Base-by-base conservation (phyloP, 164 flowering plant species). In the Pachysandra terminalis region DNA sequence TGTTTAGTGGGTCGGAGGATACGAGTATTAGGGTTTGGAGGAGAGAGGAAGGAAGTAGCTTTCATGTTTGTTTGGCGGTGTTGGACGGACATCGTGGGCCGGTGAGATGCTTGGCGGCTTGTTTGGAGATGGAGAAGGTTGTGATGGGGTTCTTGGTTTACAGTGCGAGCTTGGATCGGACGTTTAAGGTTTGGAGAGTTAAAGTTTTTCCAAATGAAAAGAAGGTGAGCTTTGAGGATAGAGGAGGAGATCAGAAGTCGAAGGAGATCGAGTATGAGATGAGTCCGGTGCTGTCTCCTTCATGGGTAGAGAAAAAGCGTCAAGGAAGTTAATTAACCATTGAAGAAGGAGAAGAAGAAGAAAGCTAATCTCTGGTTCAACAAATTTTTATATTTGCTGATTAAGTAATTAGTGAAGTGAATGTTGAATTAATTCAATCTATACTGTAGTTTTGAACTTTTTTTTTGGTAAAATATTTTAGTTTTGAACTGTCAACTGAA, bases 271-370 rank as follows among this genome's bases (percentile, higher is more conserved):
- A 74, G 32, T 70, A 66, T 52, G 80, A 78, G 59, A 74, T 70
- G 72, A 84, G 85, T 64, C 93, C 93, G 0, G 88, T 86, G 41
- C 68, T 88, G 63, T 88, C 93, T n/a, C 93, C 93, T 49, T 85
- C 88, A 15, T 88, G 93, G 93, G 93, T 86, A 2, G 81, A 83
- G 78, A 86, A 63, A 77, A 86, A 86, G 76, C 79, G 80, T 32
- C 89, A 80, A 63, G 78, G 71, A n/a, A n/a, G n/a, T n/a, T 49
- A 53, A 22, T 68, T 61, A 9, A 3, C 37, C 37, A 32, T 32
- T 32, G 37, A 32, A n/a, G n/a, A n/a, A n/a, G n/a, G n/a, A n/a
- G 37, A n/a, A n/a, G n/a, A n/a, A n/a, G 37, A 3, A 32, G 37
- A 32, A 32, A 7, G 7, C 37, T 3, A 32, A 32, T 3, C 37